Evolutionary conservation across 306 rosid species (phyloP).

Genomic region (Dryas drummondii): DNA sequence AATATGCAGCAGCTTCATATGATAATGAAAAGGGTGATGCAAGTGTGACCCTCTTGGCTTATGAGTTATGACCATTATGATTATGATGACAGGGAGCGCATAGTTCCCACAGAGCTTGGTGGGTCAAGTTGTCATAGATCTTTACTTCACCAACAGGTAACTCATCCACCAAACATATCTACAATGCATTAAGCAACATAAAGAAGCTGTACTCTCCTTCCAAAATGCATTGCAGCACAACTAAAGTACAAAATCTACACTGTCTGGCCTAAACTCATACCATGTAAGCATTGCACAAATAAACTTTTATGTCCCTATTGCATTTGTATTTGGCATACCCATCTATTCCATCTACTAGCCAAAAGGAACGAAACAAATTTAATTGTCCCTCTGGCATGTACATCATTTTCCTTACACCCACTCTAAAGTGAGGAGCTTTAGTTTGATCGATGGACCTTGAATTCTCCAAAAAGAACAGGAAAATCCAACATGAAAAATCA

Average conservation of each 20-base stretch:
- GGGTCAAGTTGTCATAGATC: not conserved
- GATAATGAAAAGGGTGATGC: not conserved
- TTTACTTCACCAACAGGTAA: not conserved
- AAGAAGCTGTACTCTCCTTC: not conserved
- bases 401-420: slow-evolving; percentile 7
- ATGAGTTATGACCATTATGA: not conserved
- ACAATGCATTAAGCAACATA: not conserved
- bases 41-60: not conserved
- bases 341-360: not conserved
- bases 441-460: slow-evolving; percentile 1
- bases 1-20: slow-evolving; percentile 6
- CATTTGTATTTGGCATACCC: not conserved
- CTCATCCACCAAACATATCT: not conserved
- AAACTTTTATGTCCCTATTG: not conserved
- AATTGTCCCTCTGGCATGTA: slow-evolving; percentile 6
- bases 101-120: not conserved
- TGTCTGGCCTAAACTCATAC: not conserved
- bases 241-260: not conserved
- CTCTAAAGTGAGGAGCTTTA: slow-evolving; percentile 1
- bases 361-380: not conserved
- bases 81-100: not conserved
- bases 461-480: not conserved
- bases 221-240: no score
- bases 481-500: not conserved
- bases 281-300: no score